Conservation (phyloP, 768 basidiomycete species). For the Lactarius vividus region DNA sequence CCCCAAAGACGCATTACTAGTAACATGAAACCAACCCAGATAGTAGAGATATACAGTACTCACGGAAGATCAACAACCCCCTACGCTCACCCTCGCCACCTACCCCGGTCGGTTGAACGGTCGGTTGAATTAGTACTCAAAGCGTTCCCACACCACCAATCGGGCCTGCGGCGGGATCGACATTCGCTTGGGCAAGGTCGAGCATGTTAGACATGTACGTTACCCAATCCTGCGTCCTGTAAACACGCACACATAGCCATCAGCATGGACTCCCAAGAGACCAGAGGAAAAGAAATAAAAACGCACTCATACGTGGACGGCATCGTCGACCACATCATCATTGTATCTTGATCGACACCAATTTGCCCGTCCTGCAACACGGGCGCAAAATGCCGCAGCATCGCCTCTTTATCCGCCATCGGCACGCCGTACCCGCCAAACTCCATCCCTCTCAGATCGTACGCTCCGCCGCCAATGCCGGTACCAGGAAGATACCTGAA, state of each 20-base stretch:
- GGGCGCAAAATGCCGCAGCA: slow-evolving; percentile 13
- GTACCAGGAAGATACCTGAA: not conserved
- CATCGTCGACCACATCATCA: slow-evolving; percentile 30
- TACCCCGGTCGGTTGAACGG: not conserved
- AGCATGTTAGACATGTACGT: slow-evolving; percentile 25
- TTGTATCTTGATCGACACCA: slow-evolving; percentile 26
- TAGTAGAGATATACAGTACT: not conserved
- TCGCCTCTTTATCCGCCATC: slow-evolving; percentile 11
- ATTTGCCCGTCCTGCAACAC: slow-evolving; percentile 25
- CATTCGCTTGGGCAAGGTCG: slow-evolving; percentile 7
- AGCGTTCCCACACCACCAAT: not conserved
- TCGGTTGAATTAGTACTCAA: not conserved
- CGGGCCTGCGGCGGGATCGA: not conserved
- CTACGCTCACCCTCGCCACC: not conserved
- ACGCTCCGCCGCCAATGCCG: not conserved
- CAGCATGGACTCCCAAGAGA: not conserved
- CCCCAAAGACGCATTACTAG: not conserved
- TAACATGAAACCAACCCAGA: not conserved
- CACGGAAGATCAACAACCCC: not conserved
- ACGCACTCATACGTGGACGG: slow-evolving; percentile 25
- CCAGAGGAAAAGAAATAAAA: not conserved
- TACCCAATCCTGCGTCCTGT: slow-evolving; percentile 28
- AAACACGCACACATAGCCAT: not conserved
- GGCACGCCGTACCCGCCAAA: slow-evolving; percentile 18
- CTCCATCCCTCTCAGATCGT: slow-evolving; percentile 13